Evolutionary conservation across 176 grass and related monocot species (phyloP).

Genomic region (Avena sativa): DNA sequence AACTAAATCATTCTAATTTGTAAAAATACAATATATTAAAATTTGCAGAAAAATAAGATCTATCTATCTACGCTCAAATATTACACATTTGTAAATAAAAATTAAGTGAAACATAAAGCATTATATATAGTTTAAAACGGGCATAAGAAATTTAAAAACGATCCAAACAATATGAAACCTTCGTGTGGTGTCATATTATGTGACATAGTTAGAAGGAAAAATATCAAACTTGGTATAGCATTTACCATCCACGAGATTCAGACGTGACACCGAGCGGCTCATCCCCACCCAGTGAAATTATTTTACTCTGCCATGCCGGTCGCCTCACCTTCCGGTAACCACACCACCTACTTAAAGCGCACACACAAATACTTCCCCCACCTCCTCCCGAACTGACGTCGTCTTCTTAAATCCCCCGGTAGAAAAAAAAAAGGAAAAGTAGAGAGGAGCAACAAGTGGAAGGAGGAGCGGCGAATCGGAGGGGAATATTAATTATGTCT

Average conservation of each 20-base stretch:
- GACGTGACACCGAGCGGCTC: not conserved
- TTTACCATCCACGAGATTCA: not conserved
- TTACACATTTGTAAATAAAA: too few relatives aligned
- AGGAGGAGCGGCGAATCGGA: slow-evolving; percentile 26
- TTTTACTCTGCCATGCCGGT: slow-evolving; percentile 4
- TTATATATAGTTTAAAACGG: too few relatives aligned
- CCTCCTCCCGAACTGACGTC: slow-evolving; percentile 27
- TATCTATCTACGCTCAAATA: too few relatives aligned
- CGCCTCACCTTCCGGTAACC: slow-evolving; percentile 1
- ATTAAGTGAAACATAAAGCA: too few relatives aligned
- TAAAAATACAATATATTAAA: too few relatives aligned
- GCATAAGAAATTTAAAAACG: too few relatives aligned
- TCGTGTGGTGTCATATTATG: too few relatives aligned
- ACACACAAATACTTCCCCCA: not conserved
- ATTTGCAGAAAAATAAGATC: too few relatives aligned
- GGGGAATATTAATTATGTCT: slow-evolving; percentile 4
- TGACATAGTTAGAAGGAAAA: too few relatives aligned
- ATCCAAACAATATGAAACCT: too few relatives aligned
- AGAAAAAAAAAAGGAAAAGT: slow-evolving; percentile 25
- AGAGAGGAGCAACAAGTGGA: not conserved
- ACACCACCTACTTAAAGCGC: slow-evolving; percentile 9
- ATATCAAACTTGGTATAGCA: not conserved
- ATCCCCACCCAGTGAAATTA: slow-evolving; percentile 2
- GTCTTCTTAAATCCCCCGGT: slow-evolving; percentile 39
- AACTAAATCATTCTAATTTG: too few relatives aligned